A percentile compares a stretch with the other conserved stretches of the same genome.
Evolutionary conservation across 805 yeast species (phyloP).

Genomic region (Candida broadrunensis): DNA sequence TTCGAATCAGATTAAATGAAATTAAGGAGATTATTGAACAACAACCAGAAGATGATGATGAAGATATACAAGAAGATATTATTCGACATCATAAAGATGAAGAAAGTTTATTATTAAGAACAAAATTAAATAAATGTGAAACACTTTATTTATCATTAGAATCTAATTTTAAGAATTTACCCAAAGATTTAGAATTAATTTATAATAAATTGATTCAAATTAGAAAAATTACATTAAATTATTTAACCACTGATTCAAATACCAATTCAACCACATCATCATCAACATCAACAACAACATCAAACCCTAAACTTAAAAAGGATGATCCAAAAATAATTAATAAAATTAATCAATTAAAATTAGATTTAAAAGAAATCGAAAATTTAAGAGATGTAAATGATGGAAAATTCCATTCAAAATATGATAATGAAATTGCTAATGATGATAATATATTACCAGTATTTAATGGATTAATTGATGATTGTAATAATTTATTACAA

Average conservation of each 20-base stretch:
- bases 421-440: slow-evolving; percentile 2
- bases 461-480: slow-evolving; percentile 75
- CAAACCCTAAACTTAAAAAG: background rate
- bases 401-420: slow-evolving; percentile 45
- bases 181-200: slow-evolving; percentile 35
- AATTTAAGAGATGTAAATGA: slow-evolving; percentile 45
- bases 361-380: slow-evolving; percentile 26
- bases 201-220: slow-evolving; percentile 61
- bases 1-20: slow-evolving; percentile 68
- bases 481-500: slow-evolving; percentile 69
- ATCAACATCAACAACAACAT: background rate
- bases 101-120: slow-evolving; percentile 58
- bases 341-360: slow-evolving; percentile 18
- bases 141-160: slow-evolving; percentile 57
- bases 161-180: slow-evolving; percentile 43
- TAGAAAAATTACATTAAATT: slow-evolving; percentile 56
- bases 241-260: slow-evolving; percentile 19
- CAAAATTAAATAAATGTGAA: slow-evolving; percentile 63
- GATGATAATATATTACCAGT: slow-evolving; percentile 39
- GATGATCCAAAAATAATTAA: slow-evolving; percentile 4
- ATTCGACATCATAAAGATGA: slow-evolving; percentile 43
- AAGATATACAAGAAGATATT: slow-evolving; percentile 11
- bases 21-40: slow-evolving; percentile 60
- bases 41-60: slow-evolving; percentile 23
- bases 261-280: background rate